Evolutionary conservation across 2,329 filamentous ascomycete genomes (phyloP).

Genomic region (Cladosporium sphaerospermum): DNA sequence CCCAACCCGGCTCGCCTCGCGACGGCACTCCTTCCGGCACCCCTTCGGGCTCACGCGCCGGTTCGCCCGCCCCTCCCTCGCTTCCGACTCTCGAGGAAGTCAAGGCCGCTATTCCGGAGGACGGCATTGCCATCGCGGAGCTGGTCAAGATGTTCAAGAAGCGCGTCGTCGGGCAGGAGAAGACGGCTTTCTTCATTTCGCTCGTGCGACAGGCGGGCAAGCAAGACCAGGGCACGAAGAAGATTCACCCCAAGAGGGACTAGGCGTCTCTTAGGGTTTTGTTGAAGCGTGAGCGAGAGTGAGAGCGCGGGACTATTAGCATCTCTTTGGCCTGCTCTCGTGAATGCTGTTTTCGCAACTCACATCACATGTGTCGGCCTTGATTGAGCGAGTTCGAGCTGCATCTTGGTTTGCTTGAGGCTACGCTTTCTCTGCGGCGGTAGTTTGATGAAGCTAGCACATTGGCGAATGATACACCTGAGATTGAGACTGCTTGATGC

Average conservation of each 20-base stretch:
- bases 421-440: no score
- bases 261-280: neutral
- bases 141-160: conserved; percentile 38
- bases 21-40: conserved; percentile 25
- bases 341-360: no score
- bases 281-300: no score
- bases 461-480: no score
- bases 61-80: conserved; percentile 24
- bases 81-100: conserved; percentile 42
- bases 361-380: no score
- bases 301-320: no score
- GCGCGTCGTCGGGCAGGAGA: conserved; percentile 33
- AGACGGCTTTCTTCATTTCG: conserved; percentile 36
- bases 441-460: no score
- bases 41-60: conserved; percentile 24
- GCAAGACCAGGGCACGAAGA: conserved; percentile 21
- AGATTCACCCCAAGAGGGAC: conserved; percentile 9
- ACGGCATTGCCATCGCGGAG: conserved; percentile 38
- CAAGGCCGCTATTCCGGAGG: conserved; percentile 37
- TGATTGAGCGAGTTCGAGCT: no score
- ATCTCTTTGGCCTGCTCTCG: no score
- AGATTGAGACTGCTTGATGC: no score
- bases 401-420: no score
- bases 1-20: conserved; percentile 29
- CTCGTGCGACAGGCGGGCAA: conserved; percentile 35